Evolutionary conservation across 2,329 filamentous ascomycete species (phyloP).

Genomic region (Diaporthe sp.): DNA sequence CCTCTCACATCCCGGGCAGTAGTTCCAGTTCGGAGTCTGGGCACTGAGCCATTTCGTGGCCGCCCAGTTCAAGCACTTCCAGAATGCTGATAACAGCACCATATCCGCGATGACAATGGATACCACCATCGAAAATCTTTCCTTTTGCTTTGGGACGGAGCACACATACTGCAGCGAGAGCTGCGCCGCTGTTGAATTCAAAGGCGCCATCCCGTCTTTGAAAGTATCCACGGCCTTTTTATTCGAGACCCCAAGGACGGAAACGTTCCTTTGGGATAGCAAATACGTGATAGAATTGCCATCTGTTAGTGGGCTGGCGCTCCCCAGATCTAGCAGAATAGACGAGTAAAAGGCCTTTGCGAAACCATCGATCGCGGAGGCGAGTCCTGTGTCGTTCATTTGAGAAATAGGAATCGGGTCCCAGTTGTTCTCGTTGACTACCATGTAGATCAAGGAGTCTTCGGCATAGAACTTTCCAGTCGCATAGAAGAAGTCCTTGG

Average conservation of each 20-base stretch:
- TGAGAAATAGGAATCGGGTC: neutral
- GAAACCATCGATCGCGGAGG: neutral
- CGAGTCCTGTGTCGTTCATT: slow-evolving; percentile 1
- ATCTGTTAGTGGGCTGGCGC: neutral
- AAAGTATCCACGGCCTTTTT: neutral
- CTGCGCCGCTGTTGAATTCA: slow-evolving; percentile 1
- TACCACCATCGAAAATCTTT: neutral
- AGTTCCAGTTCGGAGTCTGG: neutral
- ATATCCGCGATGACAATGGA: slow-evolving; percentile 5
- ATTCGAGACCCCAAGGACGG: neutral
- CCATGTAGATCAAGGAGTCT: neutral
- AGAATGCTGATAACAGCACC: slow-evolving; percentile 8
- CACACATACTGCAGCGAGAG: slow-evolving; percentile 8
- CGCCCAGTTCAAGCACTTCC: neutral
- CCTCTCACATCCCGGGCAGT: neutral
- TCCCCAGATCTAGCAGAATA: neutral
- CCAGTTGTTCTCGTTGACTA: slow-evolving; percentile 6
- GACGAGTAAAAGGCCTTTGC: slow-evolving; percentile 16
- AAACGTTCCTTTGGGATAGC: slow-evolving; percentile 4
- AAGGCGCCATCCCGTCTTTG: neutral
- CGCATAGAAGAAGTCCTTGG: neutral
- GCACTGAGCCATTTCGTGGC: neutral
- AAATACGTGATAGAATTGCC: neutral
- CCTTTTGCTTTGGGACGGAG: slow-evolving; percentile 9
- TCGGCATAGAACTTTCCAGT: slow-evolving; percentile 4